Evolutionary conservation across 176 grass and related monocot genomes (phyloP).

Genomic region (Elaeis guineensis): DNA sequence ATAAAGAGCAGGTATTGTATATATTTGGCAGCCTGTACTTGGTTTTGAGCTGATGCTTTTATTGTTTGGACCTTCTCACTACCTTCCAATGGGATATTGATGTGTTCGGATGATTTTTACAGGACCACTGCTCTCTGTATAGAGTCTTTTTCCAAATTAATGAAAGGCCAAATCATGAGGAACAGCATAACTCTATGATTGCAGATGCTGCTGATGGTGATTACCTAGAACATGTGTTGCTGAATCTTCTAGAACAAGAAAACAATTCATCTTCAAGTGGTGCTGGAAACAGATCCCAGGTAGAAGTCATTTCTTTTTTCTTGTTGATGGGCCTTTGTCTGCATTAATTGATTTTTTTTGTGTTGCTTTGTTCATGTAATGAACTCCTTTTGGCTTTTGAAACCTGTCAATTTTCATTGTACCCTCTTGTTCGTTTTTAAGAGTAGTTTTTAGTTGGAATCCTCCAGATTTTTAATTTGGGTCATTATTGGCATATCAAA

Average conservation of each 20-base stretch:
- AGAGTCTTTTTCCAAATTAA: constrained; percentile 35
- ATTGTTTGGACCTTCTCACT: not conserved
- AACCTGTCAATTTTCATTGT: no score
- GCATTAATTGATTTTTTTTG: no score
- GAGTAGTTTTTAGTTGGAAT: no score
- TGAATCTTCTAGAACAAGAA: constrained; percentile 22
- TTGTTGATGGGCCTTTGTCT: no score
- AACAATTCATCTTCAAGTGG: not conserved
- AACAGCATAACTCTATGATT: constrained; percentile 18
- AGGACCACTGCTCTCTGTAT: constrained; percentile 56
- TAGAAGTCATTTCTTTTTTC: constrained; percentile 10
- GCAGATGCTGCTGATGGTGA: constrained; percentile 17
- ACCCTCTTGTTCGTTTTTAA: no score
- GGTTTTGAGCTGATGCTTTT: not conserved
- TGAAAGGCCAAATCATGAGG: constrained; percentile 10
- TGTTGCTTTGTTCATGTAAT: no score
- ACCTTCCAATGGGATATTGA: constrained; percentile 6
- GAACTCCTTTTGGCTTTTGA: no score
- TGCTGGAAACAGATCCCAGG: constrained; percentile 18
- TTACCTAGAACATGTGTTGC: constrained; percentile 14
- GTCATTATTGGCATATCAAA: no score
- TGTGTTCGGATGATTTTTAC: constrained; percentile 19
- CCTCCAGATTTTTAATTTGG: no score
- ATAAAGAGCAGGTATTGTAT: constrained; percentile 26
- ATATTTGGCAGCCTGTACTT: not conserved